Conservation (phyloP, 371 early-diverging fungal genomes). For the Choanephora cucurbitarum region DNA sequence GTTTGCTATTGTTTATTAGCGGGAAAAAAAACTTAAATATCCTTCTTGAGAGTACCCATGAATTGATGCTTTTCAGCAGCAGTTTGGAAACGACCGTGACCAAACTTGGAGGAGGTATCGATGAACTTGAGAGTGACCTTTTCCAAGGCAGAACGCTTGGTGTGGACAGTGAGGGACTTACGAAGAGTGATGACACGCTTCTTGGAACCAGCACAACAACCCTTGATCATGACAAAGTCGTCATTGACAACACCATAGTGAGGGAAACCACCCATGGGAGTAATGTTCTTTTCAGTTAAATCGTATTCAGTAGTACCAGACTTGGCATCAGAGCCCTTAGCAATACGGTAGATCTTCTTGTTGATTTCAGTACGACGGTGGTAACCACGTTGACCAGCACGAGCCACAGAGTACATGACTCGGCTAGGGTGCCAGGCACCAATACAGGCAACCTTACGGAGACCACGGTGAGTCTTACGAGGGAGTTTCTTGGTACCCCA, state of each 20-base stretch:
- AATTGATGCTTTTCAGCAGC: conserved; percentile 96
- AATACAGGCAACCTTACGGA: conserved; percentile 99
- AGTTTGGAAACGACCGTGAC: conserved; percentile 99
- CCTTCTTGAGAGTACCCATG: conserved; percentile 94
- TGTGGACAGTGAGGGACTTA: conserved; percentile 95
- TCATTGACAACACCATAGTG: conserved; percentile 99
- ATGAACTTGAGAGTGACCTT: conserved; percentile 96
- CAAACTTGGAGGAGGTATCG: conserved; percentile 99
- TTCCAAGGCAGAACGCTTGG: conserved; percentile 94
- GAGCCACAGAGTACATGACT: conserved; percentile 99
- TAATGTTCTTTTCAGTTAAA: conserved; percentile 96
- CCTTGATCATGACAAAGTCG: conserved; percentile 99
- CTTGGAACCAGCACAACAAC: conserved; percentile 95
- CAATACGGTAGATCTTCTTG: conserved; percentile 99
- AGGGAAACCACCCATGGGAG: conserved; percentile 99
- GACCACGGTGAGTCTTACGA: conserved; percentile 99
- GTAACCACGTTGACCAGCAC: conserved; percentile 99
- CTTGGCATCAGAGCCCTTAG: conserved; percentile 83
- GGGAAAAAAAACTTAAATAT: conserved; percentile 37
- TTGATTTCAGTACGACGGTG: conserved; percentile 99
- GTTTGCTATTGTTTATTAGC: too few relatives aligned
- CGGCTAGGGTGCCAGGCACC: conserved; percentile 99
- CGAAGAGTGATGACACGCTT: conserved; percentile 99
- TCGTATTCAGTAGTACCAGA: conserved; percentile 98
- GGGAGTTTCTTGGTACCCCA: conserved; percentile 99